phyloP scores from a whole-genome alignment of 257 asterid species.

The Rauvolfia tetraphylla region DNA sequence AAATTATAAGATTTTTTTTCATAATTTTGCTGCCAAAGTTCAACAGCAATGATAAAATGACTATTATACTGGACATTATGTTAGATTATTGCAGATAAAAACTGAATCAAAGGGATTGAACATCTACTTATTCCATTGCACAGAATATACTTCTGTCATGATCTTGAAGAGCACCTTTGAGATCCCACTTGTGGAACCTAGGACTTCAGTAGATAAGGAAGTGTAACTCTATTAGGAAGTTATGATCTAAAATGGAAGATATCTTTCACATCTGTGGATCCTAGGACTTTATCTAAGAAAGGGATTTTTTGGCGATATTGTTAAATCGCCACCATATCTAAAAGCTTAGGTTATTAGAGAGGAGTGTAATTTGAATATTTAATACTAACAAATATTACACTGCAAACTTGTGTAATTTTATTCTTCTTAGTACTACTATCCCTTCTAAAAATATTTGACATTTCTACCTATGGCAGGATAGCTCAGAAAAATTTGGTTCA shows the following conservation, averaged over 20 bases:
- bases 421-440: background rate
- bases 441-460: background rate
- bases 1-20: background rate
- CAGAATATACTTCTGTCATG: background rate
- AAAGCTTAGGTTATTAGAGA: background rate
- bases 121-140: background rate
- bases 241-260: background rate
- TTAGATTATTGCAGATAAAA: background rate
- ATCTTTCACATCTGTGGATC: background rate
- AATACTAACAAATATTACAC: background rate
- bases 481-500: slow-evolving; percentile 43
- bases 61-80: background rate
- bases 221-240: background rate
- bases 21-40: background rate
- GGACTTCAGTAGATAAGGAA: background rate
- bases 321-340: background rate
- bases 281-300: background rate
- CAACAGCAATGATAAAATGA: background rate
- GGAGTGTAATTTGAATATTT: background rate
- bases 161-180: background rate
- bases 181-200: background rate
- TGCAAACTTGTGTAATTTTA: background rate
- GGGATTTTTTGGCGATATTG: background rate
- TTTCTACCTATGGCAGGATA: slow-evolving; percentile 39
- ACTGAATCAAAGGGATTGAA: background rate